Conservation (phyloP, 2,329 filamentous ascomycete species). For the Neopestalotiopsis sp. region DNA sequence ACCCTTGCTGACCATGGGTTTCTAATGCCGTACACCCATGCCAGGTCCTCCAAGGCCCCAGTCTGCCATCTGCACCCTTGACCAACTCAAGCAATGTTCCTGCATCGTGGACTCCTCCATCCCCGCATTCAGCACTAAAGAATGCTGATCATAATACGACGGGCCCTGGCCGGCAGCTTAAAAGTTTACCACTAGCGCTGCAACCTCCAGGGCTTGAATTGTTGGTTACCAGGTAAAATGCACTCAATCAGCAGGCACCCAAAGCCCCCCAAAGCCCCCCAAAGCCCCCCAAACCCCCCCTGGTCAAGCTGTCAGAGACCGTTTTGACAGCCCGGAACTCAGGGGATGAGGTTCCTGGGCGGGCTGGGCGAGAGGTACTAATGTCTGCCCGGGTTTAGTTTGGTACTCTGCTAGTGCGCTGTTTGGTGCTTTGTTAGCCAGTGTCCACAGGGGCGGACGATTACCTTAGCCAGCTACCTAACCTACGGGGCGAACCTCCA, state of each 20-base stretch:
- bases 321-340: not conserved
- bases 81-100: conserved; percentile 14
- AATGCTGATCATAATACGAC: conserved; percentile 17
- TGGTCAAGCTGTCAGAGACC: not conserved
- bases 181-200: conserved; percentile 16
- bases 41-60: not conserved
- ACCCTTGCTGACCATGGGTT: conserved; percentile 5
- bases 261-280: too few species aligned
- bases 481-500: not conserved
- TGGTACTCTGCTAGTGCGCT: not conserved
- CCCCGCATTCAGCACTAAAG: conserved; percentile 17
- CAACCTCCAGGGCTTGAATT: conserved; percentile 7
- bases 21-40: conserved; percentile 11
- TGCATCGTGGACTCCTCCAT: conserved; percentile 15
- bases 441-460: not conserved
- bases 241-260: not conserved
- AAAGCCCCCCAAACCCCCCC: too few species aligned
- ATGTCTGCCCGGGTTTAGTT: not conserved
- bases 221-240: too few species aligned
- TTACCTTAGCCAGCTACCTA: not conserved
- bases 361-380: not conserved
- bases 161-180: not conserved
- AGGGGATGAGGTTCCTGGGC: not conserved
- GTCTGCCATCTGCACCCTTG: conserved; percentile 12
- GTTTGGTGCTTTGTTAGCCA: not conserved